phyloP scores from a whole-genome alignment of 805 yeast genomes.

The Zygotorulaspora sp. region DNA sequence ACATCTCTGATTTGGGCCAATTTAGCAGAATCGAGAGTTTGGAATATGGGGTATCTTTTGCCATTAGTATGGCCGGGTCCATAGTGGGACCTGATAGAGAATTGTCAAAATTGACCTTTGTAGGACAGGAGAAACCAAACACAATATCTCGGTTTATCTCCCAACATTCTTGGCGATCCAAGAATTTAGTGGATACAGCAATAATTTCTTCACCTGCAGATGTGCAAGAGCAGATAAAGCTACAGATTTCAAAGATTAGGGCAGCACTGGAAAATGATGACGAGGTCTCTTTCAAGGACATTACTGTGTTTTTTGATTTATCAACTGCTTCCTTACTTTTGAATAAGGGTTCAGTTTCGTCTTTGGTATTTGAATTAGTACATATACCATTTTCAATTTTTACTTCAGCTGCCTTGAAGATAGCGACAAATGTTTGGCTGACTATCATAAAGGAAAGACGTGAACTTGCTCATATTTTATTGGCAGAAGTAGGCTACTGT shows the following conservation, averaged over 20 bases:
- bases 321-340: slow-evolving; percentile 41
- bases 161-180: slow-evolving; percentile 69
- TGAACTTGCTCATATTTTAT: slow-evolving; percentile 50
- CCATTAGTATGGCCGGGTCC: slow-evolving; percentile 79
- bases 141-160: slow-evolving; percentile 70
- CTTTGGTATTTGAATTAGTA: slow-evolving; percentile 45
- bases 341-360: slow-evolving; percentile 38
- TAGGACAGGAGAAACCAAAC: slow-evolving; percentile 41
- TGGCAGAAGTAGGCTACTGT: slow-evolving; percentile 62
- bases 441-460: slow-evolving; percentile 67
- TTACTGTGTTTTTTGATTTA: slow-evolving; percentile 43
- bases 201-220: slow-evolving; percentile 31
- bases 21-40: slow-evolving; percentile 41
- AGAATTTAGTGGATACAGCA: slow-evolving; percentile 34
- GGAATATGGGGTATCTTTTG: slow-evolving; percentile 83
- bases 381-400: slow-evolving; percentile 68
- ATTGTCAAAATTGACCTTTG: slow-evolving; percentile 44
- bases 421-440: slow-evolving; percentile 76
- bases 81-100: slow-evolving; percentile 66
- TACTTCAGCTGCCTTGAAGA: slow-evolving; percentile 52
- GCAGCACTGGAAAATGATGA: slow-evolving; percentile 16
- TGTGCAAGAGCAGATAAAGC: slow-evolving; percentile 22
- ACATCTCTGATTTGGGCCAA: slow-evolving; percentile 50
- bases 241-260: slow-evolving; percentile 21
- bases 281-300: slow-evolving; percentile 30